Conservation (phyloP, 768 basidiomycete genomes). For the Cystoderma amianthinum region DNA sequence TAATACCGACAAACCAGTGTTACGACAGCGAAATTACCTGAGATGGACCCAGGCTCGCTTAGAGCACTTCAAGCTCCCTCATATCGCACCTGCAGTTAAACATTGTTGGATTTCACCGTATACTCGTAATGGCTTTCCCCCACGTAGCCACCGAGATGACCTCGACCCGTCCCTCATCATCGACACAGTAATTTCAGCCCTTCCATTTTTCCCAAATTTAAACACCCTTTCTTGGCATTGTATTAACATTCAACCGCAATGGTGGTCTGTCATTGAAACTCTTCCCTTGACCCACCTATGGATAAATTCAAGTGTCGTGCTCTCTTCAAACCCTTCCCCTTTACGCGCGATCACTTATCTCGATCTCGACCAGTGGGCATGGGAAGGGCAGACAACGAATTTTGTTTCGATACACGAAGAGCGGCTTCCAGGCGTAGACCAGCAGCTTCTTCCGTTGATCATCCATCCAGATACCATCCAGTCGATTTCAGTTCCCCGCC, state of each 20-base stretch:
- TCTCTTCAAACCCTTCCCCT: background rate
- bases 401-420: background rate
- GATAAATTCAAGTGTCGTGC: background rate
- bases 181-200: background rate
- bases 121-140: background rate
- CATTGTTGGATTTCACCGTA: background rate
- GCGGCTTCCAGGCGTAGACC: background rate
- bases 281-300: background rate
- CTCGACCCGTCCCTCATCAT: background rate
- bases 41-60: background rate
- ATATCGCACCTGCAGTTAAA: background rate
- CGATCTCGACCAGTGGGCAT: background rate
- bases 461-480: background rate
- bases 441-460: background rate
- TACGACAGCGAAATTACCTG: background rate
- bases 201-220: background rate
- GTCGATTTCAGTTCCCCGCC: background rate
- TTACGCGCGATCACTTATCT: background rate
- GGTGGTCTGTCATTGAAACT: background rate
- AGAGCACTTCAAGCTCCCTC: background rate
- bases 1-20: background rate
- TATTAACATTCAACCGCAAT: background rate
- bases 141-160: background rate
- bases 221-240: background rate
- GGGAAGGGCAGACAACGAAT: background rate